Evolutionary conservation across 345 rosid species (phyloP).

Genomic region (Sisymbrium altissimum): DNA sequence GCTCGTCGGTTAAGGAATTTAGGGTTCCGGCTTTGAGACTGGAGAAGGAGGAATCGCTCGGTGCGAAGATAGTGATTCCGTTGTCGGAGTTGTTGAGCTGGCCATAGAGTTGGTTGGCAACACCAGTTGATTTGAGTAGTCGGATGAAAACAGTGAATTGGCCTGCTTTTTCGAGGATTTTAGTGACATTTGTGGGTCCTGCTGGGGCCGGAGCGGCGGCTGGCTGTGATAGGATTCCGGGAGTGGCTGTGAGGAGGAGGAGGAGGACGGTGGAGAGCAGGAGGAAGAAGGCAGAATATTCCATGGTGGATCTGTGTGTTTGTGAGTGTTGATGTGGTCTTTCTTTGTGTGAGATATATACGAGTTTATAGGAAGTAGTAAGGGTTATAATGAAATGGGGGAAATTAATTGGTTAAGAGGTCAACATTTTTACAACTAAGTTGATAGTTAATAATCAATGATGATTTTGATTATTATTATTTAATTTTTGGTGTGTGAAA

Average conservation of each 20-base stretch:
- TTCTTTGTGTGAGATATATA: conserved; percentile 14
- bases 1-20: conserved; percentile 39
- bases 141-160: conserved; percentile 50
- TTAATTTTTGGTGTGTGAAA: not conserved
- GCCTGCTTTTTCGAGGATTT: conserved; percentile 58
- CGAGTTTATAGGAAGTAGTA: conserved; percentile 21
- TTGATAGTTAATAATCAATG: conserved; percentile 11
- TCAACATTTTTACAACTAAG: conserved; percentile 30
- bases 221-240: conserved; percentile 32
- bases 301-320: conserved; percentile 14
- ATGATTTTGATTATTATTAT: not conserved
- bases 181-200: conserved; percentile 53
- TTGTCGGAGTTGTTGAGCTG: conserved; percentile 48
- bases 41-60: conserved; percentile 44
- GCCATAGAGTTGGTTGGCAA: conserved; percentile 37
- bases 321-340: not conserved
- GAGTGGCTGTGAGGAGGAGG: conserved; percentile 16
- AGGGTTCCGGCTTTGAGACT: conserved; percentile 41
- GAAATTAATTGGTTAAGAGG: conserved; percentile 30
- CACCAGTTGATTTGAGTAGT: conserved; percentile 53
- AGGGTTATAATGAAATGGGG: conserved; percentile 3
- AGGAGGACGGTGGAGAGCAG: conserved; percentile 20
- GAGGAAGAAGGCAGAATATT: conserved; percentile 14
- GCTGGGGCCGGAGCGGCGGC: conserved; percentile 40
- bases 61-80: conserved; percentile 50